Evolutionary conservation across 2,329 filamentous ascomycete genomes (phyloP).

Genomic region (Aspergillus neoniger): DNA sequence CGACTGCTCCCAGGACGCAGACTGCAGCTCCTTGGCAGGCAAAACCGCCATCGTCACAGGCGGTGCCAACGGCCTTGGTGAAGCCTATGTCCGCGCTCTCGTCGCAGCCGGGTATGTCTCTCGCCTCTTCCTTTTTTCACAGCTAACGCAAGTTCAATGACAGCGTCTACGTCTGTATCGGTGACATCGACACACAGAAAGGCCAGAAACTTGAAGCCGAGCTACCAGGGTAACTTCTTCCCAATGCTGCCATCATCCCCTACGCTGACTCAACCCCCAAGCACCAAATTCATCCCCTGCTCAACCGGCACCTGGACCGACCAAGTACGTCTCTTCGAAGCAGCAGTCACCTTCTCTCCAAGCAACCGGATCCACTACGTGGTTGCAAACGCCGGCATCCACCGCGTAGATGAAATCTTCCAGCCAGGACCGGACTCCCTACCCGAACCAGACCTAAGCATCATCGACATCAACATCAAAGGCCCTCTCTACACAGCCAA

Average conservation of each 20-base stretch:
- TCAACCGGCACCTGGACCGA: constrained; percentile 35
- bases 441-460: constrained; percentile 34
- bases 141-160: background rate
- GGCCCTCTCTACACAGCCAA: constrained; percentile 52
- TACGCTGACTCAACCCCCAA: background rate
- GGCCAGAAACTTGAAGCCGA: constrained; percentile 27
- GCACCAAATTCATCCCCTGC: constrained; percentile 34
- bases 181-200: constrained; percentile 21
- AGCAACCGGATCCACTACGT: constrained; percentile 33
- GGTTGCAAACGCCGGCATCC: constrained; percentile 37
- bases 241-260: background rate
- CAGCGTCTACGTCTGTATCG: constrained; percentile 21
- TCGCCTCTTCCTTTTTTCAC: no score
- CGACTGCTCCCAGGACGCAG: background rate
- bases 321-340: constrained; percentile 32
- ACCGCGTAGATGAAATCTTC: constrained; percentile 33
- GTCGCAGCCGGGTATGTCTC: background rate
- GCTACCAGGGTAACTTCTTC: constrained; percentile 16
- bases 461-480: constrained; percentile 44
- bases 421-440: constrained; percentile 21
- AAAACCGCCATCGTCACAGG: constrained; percentile 37
- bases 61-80: constrained; percentile 10
- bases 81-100: constrained; percentile 10
- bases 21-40: constrained; percentile 22
- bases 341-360: constrained; percentile 27